Evolutionary conservation across 306 rosid species (phyloP), one percentile per base, ranked within the genome.

Genomic region (Cucurbita maxima): DNA sequence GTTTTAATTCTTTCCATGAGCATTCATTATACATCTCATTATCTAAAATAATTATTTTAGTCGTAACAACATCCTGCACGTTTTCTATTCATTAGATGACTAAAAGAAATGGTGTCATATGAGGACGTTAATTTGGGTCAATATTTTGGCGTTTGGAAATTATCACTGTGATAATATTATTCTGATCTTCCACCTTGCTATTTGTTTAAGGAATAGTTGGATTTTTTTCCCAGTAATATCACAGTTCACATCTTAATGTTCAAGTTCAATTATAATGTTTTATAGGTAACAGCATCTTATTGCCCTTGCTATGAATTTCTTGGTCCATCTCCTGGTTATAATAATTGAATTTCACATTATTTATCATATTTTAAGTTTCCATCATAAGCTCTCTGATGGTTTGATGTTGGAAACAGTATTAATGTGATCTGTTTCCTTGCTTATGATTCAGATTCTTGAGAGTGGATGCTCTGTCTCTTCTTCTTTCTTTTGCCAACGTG

Each of bases 401-500:
- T 59, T 60, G 45, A 19, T 41, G 52, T 64, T 64, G 36, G 71
- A 18, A 18, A 64, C 71, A 64, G 5, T 9, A 19, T 18, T 64
- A n/a, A 41, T 64, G 71, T 64, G 40, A 8, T 64, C 3, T 64
- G 50, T 67, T 67, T 67, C 19, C 56, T 78, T 66, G 53, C 74
- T 55, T 71, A 54, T 82, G 69, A 63, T 77, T 83, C 85, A 93
- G 98, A 77, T 93, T 86, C 83, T 70, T 93, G 89, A 86, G 96
- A 67, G 86, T 94, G 78, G 98, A 94, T 76, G 58, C 97, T 22
- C 79, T 94, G 77, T 87, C 97, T 62, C 92, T 94, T 81, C 86
- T 94, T 71, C 91, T 94, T 77, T 89, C 96, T 64, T 74, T 94
- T 88, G 97, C 88, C 62, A 90, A 90, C 73, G 91, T 90, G 72